Percentiles rank a stretch among this genome's conserved stretches.
These are phyloP conservation scores for Balansia obtecta DNA, from an alignment of 2,329 filamentous ascomycete species.

Conservation along the genomic window DNA sequence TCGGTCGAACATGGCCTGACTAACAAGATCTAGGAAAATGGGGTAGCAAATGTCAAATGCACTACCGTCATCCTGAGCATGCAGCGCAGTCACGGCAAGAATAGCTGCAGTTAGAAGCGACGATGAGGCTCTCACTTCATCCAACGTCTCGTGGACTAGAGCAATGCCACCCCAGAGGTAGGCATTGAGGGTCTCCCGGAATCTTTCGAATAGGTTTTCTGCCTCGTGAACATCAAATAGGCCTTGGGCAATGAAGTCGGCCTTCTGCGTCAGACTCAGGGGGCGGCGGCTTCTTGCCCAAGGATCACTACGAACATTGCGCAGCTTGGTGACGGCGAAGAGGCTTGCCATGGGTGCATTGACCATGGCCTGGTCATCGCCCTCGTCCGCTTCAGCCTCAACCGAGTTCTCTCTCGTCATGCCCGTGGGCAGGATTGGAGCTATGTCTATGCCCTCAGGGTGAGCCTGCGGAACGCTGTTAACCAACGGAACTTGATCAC, in stretches of 20 bases:
- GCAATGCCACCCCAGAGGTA: slow-evolving; percentile 22
- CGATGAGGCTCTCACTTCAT: slow-evolving; percentile 17
- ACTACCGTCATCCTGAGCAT: slow-evolving; percentile 23
- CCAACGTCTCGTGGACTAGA: slow-evolving; percentile 16
- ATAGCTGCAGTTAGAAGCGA: slow-evolving; percentile 18
- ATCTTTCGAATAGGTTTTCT: slow-evolving; percentile 16
- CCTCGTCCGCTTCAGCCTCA: slow-evolving; percentile 11
- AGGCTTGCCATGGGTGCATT: slow-evolving; percentile 21
- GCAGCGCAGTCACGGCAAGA: slow-evolving; percentile 20
- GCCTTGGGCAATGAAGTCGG: slow-evolving; percentile 19
- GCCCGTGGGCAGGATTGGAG: slow-evolving; percentile 11
- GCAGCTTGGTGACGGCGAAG: slow-evolving; percentile 20
- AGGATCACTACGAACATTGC: slow-evolving; percentile 21
- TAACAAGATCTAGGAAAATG: slow-evolving; percentile 45
- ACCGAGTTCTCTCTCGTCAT: slow-evolving; percentile 22
- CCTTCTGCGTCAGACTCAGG: slow-evolving; percentile 7
- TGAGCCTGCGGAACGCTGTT: not conserved
- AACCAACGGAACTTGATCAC: not conserved
- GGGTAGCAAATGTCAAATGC: slow-evolving; percentile 43
- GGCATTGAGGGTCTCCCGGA: slow-evolving; percentile 17
- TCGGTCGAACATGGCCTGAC: slow-evolving; percentile 42
- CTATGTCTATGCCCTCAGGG: not conserved
- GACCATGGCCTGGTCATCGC: slow-evolving; percentile 16
- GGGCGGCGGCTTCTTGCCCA: slow-evolving; percentile 10
- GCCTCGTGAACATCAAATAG: slow-evolving; percentile 15